Conservation (phyloP, 2,329 filamentous ascomycete genomes). For the Aspergillus thermomutatus region DNA sequence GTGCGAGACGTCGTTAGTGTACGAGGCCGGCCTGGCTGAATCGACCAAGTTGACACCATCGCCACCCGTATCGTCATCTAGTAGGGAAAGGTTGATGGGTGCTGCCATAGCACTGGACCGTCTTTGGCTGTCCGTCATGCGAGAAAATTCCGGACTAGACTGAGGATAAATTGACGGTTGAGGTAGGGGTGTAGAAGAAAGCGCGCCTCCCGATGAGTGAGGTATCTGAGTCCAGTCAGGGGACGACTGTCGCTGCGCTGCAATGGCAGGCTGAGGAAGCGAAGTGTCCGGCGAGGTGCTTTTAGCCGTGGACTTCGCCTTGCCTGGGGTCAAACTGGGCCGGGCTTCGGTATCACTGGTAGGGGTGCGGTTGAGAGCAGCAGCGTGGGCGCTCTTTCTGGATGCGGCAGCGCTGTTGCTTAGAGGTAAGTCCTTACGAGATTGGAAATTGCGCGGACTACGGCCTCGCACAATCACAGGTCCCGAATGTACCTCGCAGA, state of each 20-base stretch:
- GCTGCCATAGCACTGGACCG: conserved; percentile 35
- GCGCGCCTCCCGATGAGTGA: conserved; percentile 18
- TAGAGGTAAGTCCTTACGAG: conserved; percentile 86
- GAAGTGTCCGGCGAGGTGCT: conserved; percentile 36
- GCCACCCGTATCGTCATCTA: conserved; percentile 55
- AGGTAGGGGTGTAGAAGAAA: conserved; percentile 18
- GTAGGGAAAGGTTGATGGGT: conserved; percentile 54
- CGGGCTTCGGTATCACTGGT: conserved; percentile 28
- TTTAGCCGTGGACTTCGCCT: conserved; percentile 27
- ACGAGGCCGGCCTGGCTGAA: conserved; percentile 17
- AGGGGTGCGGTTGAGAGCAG: conserved; percentile 30
- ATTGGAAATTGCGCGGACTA: conserved; percentile 92
- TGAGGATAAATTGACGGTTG: conserved; percentile 45
- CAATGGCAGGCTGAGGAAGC: conserved; percentile 24
- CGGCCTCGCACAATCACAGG: conserved; percentile 91
- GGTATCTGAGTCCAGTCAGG: conserved; percentile 38
- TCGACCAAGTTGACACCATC: conserved; percentile 31
- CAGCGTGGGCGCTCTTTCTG: conserved; percentile 62
- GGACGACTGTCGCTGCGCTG: conserved; percentile 24
- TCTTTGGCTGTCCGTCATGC: conserved; percentile 37
- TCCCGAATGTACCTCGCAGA: conserved; percentile 81
- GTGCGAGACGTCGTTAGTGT: conserved; percentile 24
- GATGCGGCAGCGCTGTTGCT: conserved; percentile 73
- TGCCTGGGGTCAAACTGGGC: conserved; percentile 26
- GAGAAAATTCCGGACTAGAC: conserved; percentile 52